Conservation (phyloP, 768 basidiomycete genomes). For the Crassisporium funariophilum region DNA sequence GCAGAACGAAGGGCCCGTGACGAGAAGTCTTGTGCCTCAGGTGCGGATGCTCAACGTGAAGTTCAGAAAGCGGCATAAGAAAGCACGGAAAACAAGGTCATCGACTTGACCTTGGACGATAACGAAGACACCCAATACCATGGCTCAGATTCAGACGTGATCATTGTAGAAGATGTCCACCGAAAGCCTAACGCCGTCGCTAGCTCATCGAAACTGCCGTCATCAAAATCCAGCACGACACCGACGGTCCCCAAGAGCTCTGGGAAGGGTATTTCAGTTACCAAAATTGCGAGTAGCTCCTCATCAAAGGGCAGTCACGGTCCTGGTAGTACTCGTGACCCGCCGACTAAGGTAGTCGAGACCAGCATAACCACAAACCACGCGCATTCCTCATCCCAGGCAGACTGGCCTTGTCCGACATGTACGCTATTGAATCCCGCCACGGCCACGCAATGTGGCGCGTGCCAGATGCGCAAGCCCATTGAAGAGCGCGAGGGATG, state of each 20-base stretch:
- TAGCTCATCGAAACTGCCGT: constrained; percentile 22
- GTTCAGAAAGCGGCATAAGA: constrained; percentile 70
- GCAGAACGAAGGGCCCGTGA: constrained; percentile 80
- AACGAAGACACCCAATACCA: constrained; percentile 12
- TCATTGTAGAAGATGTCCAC: constrained; percentile 31
- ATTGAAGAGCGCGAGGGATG: constrained; percentile 45
- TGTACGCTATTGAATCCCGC: constrained; percentile 72
- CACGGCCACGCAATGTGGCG: constrained; percentile 56
- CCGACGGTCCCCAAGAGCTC: no score
- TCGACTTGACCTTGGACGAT: constrained; percentile 56
- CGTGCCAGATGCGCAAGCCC: constrained; percentile 47
- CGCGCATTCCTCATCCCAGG: background rate
- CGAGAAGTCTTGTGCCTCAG: constrained; percentile 74
- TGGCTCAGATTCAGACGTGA: constrained; percentile 37
- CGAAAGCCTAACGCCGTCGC: constrained; percentile 12
- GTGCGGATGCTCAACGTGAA: constrained; percentile 56
- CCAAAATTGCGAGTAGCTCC: no score
- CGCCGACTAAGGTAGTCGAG: no score
- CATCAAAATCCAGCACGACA: background rate
- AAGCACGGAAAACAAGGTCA: constrained; percentile 60
- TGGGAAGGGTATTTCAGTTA: background rate
- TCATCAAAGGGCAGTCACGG: background rate
- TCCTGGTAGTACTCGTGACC: no score
- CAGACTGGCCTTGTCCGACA: constrained; percentile 51
- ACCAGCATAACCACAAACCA: background rate